Evolutionary conservation across 2,329 filamentous ascomycete genomes (phyloP), one percentile per base, ranked within the genome.

Genomic region (Fusarium papillatum): DNA sequence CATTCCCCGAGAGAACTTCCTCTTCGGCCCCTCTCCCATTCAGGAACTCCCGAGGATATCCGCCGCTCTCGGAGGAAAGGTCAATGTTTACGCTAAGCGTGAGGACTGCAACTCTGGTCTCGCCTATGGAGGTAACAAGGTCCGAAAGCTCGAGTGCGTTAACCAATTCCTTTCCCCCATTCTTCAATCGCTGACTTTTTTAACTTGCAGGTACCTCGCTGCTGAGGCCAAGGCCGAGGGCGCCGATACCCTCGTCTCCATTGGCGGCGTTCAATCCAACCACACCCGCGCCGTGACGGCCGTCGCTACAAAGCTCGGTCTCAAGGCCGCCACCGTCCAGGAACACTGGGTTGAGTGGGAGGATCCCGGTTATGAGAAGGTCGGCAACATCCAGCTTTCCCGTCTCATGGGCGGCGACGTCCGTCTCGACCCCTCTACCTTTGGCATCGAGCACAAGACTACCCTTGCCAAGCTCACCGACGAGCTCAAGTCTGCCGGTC

Each of bases 331-430:
- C 73, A 82, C 80, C 0, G 88, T 93, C 0, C 92, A 94, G 82
- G 92, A 94, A 83, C 87, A 92, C 80, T 94, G 92, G 92, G 92
- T 94, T 0, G 88, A 92, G 43, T 91, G 89, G 88, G 81, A 84
- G 1, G 90, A 93, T 74, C 82, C 86, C 2, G 88, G 87, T 11
- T 94, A 94, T 80, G 89, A 89, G 24, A 88, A 87, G 74, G 92
- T 93, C 10, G 93, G 93, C 73, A 95, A 95, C 84, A 92, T 95
- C 74, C 92, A 95, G 83, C 87, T 95, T 4, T 92, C 91, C 4
- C 87, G 92, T 1, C 86, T 94, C 26, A 93, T 94, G 91, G 90
- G 90, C 57, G 92, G 91, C 2, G 90, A 94, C 73, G 88, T 92
- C 22, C 85, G 88, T 1, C 87, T 94, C 1, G 90, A 93, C 78